Evolutionary conservation across 352 stramenopile species (phyloP).

Genomic region (Hyaloperonospora arabidopsidis): DNA sequence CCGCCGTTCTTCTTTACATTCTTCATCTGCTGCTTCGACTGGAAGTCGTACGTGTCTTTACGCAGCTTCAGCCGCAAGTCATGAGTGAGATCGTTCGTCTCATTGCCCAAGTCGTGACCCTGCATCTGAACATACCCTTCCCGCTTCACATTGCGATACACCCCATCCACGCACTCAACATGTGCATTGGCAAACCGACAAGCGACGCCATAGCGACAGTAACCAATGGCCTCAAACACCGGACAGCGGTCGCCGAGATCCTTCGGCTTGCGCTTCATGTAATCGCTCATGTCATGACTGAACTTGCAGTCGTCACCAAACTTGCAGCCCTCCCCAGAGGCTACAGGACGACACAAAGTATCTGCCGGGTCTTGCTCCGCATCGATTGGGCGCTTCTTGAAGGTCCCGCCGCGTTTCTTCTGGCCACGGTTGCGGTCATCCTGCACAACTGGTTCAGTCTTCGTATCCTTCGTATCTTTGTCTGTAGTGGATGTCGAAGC

Average conservation of each 20-base stretch:
- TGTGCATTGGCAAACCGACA: conserved; percentile 88
- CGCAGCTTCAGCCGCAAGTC: conserved; percentile 75
- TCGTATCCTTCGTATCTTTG: not conserved
- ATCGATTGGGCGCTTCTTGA: conserved; percentile 83
- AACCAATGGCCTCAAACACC: conserved; percentile 73
- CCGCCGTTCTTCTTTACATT: conserved; percentile 42
- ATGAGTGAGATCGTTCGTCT: conserved; percentile 85
- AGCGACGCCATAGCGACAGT: conserved; percentile 88
- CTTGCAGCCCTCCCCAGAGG: conserved; percentile 49
- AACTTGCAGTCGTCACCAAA: conserved; percentile 83
- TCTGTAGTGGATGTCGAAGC: conserved; percentile 1
- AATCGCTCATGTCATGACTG: conserved; percentile 74
- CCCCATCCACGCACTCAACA: conserved; percentile 51
- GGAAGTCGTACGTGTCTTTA: conserved; percentile 91
- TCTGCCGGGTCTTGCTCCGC: conserved; percentile 52
- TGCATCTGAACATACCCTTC: conserved; percentile 23
- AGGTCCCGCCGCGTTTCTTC: conserved; percentile 53
- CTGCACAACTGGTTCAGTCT: conserved; percentile 2
- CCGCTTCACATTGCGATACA: conserved; percentile 39
- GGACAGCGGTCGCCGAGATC: conserved; percentile 73
- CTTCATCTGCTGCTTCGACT: conserved; percentile 63
- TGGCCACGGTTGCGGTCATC: conserved; percentile 15
- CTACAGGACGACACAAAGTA: conserved; percentile 56
- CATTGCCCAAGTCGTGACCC: conserved; percentile 30
- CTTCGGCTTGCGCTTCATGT: conserved; percentile 81